Percentiles rank a stretch among this genome's conserved stretches.
phyloP scores from a whole-genome alignment of 371 early-diverging fungal genomes.

The Sporodiniella umbellata region DNA sequence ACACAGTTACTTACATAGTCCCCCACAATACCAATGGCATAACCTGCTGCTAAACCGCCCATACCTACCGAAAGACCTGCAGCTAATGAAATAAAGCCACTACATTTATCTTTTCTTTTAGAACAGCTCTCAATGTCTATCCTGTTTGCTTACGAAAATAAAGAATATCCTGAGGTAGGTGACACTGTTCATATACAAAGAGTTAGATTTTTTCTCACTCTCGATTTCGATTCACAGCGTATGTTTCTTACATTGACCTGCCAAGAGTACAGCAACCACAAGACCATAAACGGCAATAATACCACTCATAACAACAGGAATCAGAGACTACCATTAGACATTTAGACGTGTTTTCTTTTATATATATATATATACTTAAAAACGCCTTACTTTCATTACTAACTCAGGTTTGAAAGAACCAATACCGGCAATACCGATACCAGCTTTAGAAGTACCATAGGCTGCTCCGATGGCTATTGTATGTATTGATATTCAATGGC shows the following conservation, averaged over 20 bases:
- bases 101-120: no score
- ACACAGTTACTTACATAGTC: slow-evolving; percentile 56
- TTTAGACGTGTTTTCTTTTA: neutral
- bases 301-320: slow-evolving; percentile 94
- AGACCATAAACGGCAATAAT: slow-evolving; percentile 91
- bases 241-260: slow-evolving; percentile 61
- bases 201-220: no score
- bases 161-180: slow-evolving; percentile 38
- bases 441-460: slow-evolving; percentile 91
- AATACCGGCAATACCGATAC: slow-evolving; percentile 86
- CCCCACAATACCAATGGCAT: slow-evolving; percentile 90
- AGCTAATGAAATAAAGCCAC: slow-evolving; percentile 82
- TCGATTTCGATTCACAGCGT: no score
- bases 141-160: slow-evolving; percentile 47
- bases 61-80: slow-evolving; percentile 87
- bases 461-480: slow-evolving; percentile 87
- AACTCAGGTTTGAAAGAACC: slow-evolving; percentile 87
- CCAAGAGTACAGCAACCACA: slow-evolving; percentile 81
- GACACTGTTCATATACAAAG: slow-evolving; percentile 61
- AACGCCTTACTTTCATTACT: slow-evolving; percentile 76
- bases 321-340: slow-evolving; percentile 46
- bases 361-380: neutral
- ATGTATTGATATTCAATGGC: no score
- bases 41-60: slow-evolving; percentile 86
- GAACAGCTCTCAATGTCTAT: no score